Conservation (phyloP, 345 rosid species). For the Euphorbia pulcherrima region DNA sequence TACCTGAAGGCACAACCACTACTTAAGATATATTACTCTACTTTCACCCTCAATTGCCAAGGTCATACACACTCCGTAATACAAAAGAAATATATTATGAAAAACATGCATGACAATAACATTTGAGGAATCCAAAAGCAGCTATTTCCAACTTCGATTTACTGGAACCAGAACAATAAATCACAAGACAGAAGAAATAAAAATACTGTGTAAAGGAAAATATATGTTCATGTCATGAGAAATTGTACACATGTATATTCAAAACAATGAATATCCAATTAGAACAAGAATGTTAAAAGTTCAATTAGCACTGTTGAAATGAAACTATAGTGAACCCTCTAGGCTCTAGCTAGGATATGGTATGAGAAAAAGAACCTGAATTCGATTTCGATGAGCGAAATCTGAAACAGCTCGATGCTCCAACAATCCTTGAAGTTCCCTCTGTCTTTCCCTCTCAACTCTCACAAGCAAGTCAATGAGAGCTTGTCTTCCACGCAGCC, state of each 20-base stretch:
- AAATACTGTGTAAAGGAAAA: not conserved
- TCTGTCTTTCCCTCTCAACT: conserved; percentile 82
- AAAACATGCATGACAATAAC: not conserved
- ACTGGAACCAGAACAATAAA: not conserved
- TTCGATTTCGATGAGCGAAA: conserved; percentile 97
- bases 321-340: not conserved
- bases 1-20: no score
- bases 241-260: not conserved
- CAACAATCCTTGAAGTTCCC: conserved; percentile 81
- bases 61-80: not conserved
- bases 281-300: not conserved
- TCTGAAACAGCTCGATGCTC: conserved; percentile 98
- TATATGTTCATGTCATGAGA: not conserved
- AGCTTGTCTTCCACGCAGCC: conserved; percentile 95
- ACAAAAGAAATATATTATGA: not conserved
- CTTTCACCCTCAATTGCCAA: not conserved
- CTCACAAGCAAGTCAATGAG: conserved; percentile 78
- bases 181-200: not conserved
- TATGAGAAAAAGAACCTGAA: conserved; percentile 60
- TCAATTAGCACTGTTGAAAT: not conserved
- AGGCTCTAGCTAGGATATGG: conserved; percentile 2
- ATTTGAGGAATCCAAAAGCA: not conserved
- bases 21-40: not conserved
- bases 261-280: not conserved
- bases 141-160: not conserved